A percentile compares a stretch with the other conserved stretches of the same genome.
These are phyloP conservation scores for Pelargonium myrrhifolium DNA, from an alignment of 441 rosid genomes.

Conservation along the genomic window DNA sequence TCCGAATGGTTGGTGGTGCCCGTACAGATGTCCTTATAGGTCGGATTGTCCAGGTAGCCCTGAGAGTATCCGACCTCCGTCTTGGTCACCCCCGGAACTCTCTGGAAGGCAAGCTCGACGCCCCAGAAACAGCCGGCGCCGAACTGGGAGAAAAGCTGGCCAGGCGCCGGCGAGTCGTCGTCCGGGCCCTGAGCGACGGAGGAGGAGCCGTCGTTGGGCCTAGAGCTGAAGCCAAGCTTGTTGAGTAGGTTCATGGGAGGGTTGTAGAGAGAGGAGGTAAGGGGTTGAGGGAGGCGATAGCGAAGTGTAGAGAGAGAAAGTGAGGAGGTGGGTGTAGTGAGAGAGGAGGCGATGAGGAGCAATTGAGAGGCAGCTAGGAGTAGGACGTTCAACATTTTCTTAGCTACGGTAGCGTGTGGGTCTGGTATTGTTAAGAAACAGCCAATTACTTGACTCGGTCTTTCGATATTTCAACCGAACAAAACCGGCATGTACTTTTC, in stretches of 20 bases:
- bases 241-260: conserved; percentile 76
- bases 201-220: conserved; percentile 37
- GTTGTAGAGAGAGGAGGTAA: conserved; percentile 19
- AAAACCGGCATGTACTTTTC: no score
- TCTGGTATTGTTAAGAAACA: no score
- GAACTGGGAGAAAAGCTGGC: conserved; percentile 64
- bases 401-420: no score
- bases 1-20: conserved; percentile 63
- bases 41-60: conserved; percentile 55
- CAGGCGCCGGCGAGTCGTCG: conserved; percentile 57
- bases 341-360: conserved; percentile 16
- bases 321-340: conserved; percentile 20
- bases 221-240: conserved; percentile 63
- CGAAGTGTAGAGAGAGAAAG: conserved; percentile 16
- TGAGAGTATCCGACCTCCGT: conserved; percentile 76
- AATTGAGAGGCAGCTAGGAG: conserved; percentile 14
- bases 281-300: background rate
- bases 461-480: no score
- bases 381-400: no score
- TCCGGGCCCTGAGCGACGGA: conserved; percentile 66
- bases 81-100: conserved; percentile 61
- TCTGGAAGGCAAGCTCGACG: conserved; percentile 73
- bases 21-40: conserved; percentile 62
- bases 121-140: conserved; percentile 98
- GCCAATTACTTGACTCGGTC: no score